These are phyloP conservation scores for Polygonum aviculare DNA, from an alignment of 148 eudicot species.

Conservation along the genomic window DNA sequence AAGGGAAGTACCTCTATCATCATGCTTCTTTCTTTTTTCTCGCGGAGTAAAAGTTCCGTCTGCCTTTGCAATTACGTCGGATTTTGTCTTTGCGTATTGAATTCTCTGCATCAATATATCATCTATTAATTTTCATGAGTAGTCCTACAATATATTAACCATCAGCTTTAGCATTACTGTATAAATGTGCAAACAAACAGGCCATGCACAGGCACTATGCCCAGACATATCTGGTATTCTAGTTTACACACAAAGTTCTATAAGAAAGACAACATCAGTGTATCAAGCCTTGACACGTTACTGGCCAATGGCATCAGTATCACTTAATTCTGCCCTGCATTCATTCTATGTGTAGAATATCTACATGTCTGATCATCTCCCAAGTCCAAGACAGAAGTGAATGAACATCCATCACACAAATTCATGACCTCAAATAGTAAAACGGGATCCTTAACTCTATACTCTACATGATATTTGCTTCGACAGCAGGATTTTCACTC, in stretches of 20 bases:
- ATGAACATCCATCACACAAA: neutral
- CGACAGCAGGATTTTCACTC: neutral
- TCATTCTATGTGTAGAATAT: neutral
- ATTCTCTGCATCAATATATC: conserved; percentile 51
- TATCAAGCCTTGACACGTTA: neutral
- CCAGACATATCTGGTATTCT: neutral
- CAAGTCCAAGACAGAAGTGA: neutral
- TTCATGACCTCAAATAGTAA: neutral
- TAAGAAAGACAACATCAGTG: neutral
- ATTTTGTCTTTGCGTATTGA: conserved; percentile 88
- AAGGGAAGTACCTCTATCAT: conserved; percentile 59
- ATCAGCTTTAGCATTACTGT: neutral
- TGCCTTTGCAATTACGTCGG: conserved; percentile 82
- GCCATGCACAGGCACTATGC: neutral
- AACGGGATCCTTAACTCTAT: neutral
- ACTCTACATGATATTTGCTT: neutral
- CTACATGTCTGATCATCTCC: neutral
- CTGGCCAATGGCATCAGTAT: neutral
- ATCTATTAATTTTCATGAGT: neutral
- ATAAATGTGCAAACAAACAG: neutral
- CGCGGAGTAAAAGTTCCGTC: conserved; percentile 91
- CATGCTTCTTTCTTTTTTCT: conserved; percentile 80
- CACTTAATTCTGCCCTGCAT: neutral
- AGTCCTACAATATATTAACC: neutral
- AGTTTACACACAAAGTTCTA: neutral